These are phyloP conservation scores for Hanseniaspora meyeri DNA, from an alignment of 805 yeast genomes.

Conservation along the genomic window DNA sequence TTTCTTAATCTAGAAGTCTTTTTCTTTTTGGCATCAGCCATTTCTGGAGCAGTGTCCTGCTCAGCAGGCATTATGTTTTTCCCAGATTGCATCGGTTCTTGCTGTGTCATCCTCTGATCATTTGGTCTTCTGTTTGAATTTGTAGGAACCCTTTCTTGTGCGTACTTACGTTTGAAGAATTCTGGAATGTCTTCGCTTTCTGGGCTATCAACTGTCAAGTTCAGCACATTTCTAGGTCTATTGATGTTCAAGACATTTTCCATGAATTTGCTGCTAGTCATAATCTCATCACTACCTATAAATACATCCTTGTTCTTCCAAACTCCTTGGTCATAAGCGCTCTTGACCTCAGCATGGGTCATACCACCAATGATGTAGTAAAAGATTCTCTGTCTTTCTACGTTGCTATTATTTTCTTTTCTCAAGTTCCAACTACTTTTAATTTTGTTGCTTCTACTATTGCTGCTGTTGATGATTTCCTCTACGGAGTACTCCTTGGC, in stretches of 20 bases:
- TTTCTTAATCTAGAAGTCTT: slow-evolving; percentile 38
- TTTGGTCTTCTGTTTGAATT: slow-evolving; percentile 15
- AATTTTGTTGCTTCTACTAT: slow-evolving; percentile 48
- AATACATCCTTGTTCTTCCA: slow-evolving; percentile 58
- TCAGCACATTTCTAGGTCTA: slow-evolving; percentile 31
- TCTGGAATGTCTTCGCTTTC: slow-evolving; percentile 33
- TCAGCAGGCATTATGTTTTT: slow-evolving; percentile 14
- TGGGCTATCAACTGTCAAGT: slow-evolving; percentile 30
- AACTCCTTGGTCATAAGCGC: slow-evolving; percentile 56
- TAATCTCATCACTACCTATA: slow-evolving; percentile 66
- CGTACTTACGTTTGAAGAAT: slow-evolving; percentile 21
- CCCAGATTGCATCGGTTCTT: background rate
- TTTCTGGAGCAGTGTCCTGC: slow-evolving; percentile 13
- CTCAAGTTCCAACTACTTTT: slow-evolving; percentile 59
- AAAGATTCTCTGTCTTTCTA: slow-evolving; percentile 51
- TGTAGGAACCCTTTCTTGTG: background rate
- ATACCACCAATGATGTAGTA: slow-evolving; percentile 83
- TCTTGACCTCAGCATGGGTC: slow-evolving; percentile 68
- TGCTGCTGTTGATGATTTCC: slow-evolving; percentile 24
- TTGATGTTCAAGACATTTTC: slow-evolving; percentile 30
- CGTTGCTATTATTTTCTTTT: slow-evolving; percentile 30
- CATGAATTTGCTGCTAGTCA: slow-evolving; percentile 39
- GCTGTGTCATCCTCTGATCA: slow-evolving; percentile 12
- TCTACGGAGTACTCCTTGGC: slow-evolving; percentile 27
- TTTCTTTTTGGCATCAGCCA: slow-evolving; percentile 29